Base-by-base conservation (phyloP, 2,329 filamentous ascomycete genomes). In the Zymoseptoria tritici region DNA sequence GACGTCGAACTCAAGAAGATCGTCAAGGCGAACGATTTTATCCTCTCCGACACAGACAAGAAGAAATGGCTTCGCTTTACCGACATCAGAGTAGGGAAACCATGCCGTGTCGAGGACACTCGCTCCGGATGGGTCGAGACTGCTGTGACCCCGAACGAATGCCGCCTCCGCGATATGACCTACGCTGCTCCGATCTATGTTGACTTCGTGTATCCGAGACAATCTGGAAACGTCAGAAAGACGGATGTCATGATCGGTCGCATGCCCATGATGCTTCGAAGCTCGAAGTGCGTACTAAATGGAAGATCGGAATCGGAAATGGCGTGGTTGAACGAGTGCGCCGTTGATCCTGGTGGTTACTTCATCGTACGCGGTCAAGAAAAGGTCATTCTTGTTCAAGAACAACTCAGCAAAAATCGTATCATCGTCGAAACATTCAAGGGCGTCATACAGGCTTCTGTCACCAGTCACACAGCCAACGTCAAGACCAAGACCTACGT, bases 401-500 rank as follows among this genome's bases (percentile, higher is more conserved):
- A 99, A 73, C 94, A 99, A 77, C 80, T 99, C 72, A 99, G 94
- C 82, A 99, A 99, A 83, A 99, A 99, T 76, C 86, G 94, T 79
- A 90, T 99, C 70, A 97, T 99, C 73, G 93, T 99, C 16, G 95
- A 99, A 76, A 87, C 90, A 58, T 96, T 96, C 78, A 97, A 97
- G 76, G 89, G 89, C 61, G 86, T 96, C 64, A 93, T 97, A 59
- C 90, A 93, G 67, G 94, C 95, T 46, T 97, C 94, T 1, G 94
- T 97, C 29, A 99, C 92, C 62, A 95, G 92, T 84, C 97, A 94
- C 29, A 97, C 95, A 1, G 91, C 97, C 75, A 94, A 97, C 74
- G 85, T 95, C 69, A 97, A 97, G 75, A 97, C 94, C 9, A 99
- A 99, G 79, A 97, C 91, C 58, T 97, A 97, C 68, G 91, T 99